These are phyloP conservation scores for Diaporthe sp. DNA, from an alignment of 2,329 filamentous ascomycete genomes.

Conservation along the genomic window DNA sequence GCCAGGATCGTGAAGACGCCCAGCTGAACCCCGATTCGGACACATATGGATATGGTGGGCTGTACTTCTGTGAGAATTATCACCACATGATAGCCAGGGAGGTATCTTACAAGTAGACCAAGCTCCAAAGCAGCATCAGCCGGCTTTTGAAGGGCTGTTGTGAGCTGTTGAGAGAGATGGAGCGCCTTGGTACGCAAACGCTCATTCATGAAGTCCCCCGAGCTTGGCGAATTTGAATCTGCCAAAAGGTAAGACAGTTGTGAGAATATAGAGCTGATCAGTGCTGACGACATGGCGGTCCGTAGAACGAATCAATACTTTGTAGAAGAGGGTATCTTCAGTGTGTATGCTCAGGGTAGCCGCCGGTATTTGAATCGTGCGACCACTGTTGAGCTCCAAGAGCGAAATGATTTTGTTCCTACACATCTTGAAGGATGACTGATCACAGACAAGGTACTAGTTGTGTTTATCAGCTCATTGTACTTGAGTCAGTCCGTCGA, in stretches of 20 bases:
- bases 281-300: neutral
- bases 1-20: slow-evolving; percentile 1
- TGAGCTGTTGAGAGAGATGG: slow-evolving; percentile 9
- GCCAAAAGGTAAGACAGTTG: neutral
- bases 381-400: rapidly evolving
- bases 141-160: slow-evolving; percentile 12
- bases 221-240: neutral
- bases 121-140: slow-evolving; percentile 12
- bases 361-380: neutral
- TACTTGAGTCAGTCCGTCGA: neutral
- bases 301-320: neutral
- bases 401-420: no score
- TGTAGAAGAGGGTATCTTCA: neutral
- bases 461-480: neutral
- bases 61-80: neutral
- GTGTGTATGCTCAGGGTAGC: neutral
- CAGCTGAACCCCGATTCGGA: slow-evolving; percentile 10
- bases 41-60: slow-evolving; percentile 10
- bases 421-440: neutral
- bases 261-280: neutral
- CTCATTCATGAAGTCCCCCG: neutral
- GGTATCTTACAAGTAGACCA: slow-evolving; percentile 1
- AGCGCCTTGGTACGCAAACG: slow-evolving; percentile 6
- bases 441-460: neutral
- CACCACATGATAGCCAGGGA: neutral